Conservation (phyloP, 176 grass and related monocot species). For the Ampelocalamus luodianensis region DNA sequence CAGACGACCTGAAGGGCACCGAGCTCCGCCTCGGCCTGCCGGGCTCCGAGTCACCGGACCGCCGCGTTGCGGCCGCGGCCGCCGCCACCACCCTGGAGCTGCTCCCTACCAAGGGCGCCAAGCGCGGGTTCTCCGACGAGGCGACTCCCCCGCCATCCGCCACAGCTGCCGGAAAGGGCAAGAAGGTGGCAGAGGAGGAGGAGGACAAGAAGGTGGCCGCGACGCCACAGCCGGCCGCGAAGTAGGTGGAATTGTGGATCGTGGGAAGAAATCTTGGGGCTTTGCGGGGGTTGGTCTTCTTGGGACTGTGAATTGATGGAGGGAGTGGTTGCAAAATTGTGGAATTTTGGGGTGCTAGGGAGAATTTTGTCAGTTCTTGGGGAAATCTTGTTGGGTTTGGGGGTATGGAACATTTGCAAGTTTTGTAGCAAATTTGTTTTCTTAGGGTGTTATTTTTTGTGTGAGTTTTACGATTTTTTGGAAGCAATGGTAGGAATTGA, state of each 20-base stretch:
- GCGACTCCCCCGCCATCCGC: constrained; percentile 22
- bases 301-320: not conserved
- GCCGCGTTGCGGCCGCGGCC: constrained; percentile 27
- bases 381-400: not conserved
- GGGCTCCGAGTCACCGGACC: constrained; percentile 64
- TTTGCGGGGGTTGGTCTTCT: not conserved
- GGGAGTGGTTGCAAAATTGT: constrained; percentile 19
- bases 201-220: constrained; percentile 52
- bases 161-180: constrained; percentile 39
- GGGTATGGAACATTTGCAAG: not conserved
- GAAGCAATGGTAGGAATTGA: not conserved
- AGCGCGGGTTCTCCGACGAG: constrained; percentile 80
- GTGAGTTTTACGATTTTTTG: not conserved
- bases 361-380: not conserved
- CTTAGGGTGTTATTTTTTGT: not conserved
- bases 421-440: not conserved
- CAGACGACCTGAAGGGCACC: constrained; percentile 78
- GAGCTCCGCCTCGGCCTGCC: constrained; percentile 93
- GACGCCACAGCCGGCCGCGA: constrained; percentile 55
- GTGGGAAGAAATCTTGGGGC: constrained; percentile 16
- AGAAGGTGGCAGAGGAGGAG: constrained; percentile 39
- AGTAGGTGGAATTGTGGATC: constrained; percentile 55
- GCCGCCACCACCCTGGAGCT: constrained; percentile 65
- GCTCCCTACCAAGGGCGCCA: constrained; percentile 80
- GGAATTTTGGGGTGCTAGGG: not conserved